These are phyloP conservation scores for Puccinia coronata DNA, from an alignment of 1,284 basidiomycete species.

Conservation along the genomic window DNA sequence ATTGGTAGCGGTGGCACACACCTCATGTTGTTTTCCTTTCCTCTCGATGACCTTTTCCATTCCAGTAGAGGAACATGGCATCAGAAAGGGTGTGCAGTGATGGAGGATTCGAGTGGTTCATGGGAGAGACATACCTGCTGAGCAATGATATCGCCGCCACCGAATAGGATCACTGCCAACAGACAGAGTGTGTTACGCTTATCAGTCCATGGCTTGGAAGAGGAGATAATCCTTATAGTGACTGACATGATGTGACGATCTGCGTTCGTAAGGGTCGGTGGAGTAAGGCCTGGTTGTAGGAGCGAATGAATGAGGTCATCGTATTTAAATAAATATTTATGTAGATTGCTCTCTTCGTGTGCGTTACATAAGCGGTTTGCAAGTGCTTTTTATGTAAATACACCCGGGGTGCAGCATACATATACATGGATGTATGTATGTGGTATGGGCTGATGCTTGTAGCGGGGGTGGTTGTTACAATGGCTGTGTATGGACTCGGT, in stretches of 20 bases:
- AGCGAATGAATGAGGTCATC: conserved; percentile 16
- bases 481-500: neutral
- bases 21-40: conserved; percentile 39
- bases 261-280: conserved; percentile 40
- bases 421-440: too few relatives aligned
- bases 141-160: conserved; percentile 40
- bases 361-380: too few relatives aligned
- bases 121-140: conserved; percentile 28
- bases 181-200: neutral
- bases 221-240: neutral
- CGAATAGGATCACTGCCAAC: conserved; percentile 32
- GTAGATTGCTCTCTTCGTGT: neutral
- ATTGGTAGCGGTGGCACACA: neutral
- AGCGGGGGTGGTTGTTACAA: neutral
- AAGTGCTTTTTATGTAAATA: too few relatives aligned
- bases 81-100: neutral
- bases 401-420: too few relatives aligned
- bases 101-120: neutral
- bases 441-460: neutral
- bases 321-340: neutral
- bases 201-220: neutral
- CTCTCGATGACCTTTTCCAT: conserved; percentile 20
- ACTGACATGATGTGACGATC: conserved; percentile 34
- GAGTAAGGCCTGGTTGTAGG: conserved; percentile 27
- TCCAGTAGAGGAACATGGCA: neutral